A percentile compares a stretch with the other conserved stretches of the same genome.
Conservation (phyloP, 148 eudicot species). For the Suaeda aralocaspica region DNA sequence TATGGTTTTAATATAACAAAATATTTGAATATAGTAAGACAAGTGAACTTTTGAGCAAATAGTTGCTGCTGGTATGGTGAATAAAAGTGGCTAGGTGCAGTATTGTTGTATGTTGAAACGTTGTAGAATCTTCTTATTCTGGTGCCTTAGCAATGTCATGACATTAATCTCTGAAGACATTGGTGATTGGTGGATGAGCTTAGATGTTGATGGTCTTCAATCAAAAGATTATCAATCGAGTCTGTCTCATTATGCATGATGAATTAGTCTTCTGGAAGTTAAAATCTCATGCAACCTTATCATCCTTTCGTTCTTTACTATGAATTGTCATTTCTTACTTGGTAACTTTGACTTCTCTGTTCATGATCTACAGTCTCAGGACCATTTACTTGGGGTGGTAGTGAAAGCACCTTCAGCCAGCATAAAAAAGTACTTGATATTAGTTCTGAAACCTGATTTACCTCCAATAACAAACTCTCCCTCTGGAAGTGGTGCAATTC, state of each 20-base stretch:
- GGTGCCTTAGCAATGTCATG: constrained; percentile 5
- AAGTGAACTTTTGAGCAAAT: background rate
- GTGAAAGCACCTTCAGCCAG: constrained; percentile 59
- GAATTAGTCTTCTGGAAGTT: background rate
- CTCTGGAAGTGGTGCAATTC: constrained; percentile 25
- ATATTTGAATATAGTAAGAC: background rate
- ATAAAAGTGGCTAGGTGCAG: background rate
- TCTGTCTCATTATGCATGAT: constrained; percentile 5
- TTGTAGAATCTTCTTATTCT: background rate
- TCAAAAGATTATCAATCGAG: background rate
- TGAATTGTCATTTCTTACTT: background rate
- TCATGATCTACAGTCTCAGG: constrained; percentile 54
- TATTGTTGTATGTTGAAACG: background rate
- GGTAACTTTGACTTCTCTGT: constrained; percentile 15
- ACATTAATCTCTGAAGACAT: background rate
- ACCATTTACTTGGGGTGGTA: constrained; percentile 85
- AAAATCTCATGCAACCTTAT: background rate
- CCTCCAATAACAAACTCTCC: constrained; percentile 45
- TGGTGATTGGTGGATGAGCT: background rate
- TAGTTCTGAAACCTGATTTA: constrained; percentile 71
- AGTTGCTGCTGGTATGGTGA: background rate
- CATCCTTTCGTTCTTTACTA: background rate
- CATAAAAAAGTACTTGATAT: constrained; percentile 53
- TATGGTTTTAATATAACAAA: background rate
- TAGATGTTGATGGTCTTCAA: background rate